Conservation (phyloP, 306 rosid species). For the Vicia sativa region DNA sequence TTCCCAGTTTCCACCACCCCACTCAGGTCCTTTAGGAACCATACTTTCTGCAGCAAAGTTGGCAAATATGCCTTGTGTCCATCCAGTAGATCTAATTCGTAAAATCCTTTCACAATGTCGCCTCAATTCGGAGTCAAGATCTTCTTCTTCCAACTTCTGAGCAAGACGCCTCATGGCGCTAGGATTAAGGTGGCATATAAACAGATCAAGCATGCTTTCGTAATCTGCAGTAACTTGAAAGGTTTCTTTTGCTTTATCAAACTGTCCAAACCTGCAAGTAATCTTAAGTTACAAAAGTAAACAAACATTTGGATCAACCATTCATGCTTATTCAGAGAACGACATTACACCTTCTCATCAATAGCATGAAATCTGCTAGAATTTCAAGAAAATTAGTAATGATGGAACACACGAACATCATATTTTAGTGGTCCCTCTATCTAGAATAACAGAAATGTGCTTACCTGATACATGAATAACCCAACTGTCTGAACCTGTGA, state of each 20-base stretch:
- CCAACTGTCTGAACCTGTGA: constrained; percentile 90
- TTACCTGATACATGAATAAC: constrained; percentile 90
- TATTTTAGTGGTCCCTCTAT: constrained; percentile 34
- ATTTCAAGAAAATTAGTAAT: background rate
- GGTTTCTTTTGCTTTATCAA: constrained; percentile 96
- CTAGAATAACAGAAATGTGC: constrained; percentile 33
- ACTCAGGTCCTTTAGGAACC: constrained; percentile 99
- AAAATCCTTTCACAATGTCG: constrained; percentile 94
- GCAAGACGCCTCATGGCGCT: constrained; percentile 99
- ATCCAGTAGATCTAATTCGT: constrained; percentile 88
- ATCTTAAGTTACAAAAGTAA: constrained; percentile 37
- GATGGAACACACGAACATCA: constrained; percentile 8
- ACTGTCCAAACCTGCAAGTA: constrained; percentile 93
- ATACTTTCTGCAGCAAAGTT: constrained; percentile 98
- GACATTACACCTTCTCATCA: constrained; percentile 31
- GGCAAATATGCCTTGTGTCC: constrained; percentile 99
- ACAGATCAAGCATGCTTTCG: constrained; percentile 93
- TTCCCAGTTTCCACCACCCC: constrained; percentile 99
- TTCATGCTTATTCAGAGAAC: constrained; percentile 28
- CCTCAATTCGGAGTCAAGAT: constrained; percentile 91
- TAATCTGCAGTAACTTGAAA: constrained; percentile 89
- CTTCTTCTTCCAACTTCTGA: constrained; percentile 98
- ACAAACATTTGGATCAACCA: constrained; percentile 21
- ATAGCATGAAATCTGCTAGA: constrained; percentile 9
- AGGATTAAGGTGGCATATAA: constrained; percentile 97